A percentile compares a stretch with the other conserved stretches of the same genome.
Evolutionary conservation across 202 grass and related monocot genomes (phyloP).

Genomic region (Hordeum pubiflorum): DNA sequence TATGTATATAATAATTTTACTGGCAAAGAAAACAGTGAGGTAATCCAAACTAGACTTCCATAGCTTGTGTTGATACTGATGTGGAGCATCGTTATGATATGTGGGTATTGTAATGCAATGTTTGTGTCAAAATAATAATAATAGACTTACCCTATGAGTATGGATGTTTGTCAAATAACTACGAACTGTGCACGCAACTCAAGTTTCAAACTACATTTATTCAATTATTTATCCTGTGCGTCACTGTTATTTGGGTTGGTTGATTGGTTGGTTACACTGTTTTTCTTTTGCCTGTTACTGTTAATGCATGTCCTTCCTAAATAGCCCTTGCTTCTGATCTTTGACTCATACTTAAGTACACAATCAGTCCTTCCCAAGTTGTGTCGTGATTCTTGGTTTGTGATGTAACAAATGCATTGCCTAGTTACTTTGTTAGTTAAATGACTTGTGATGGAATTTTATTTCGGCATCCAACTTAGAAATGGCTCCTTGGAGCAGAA

Average conservation of each 20-base stretch:
- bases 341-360: not conserved
- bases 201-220: not conserved
- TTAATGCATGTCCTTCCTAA: not conserved
- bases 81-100: not conserved
- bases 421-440: not conserved
- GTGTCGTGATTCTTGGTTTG: not conserved
- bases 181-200: not conserved
- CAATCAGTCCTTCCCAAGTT: not conserved
- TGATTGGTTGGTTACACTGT: not conserved
- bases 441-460: not conserved
- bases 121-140: not conserved
- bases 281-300: not conserved
- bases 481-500: conserved; percentile 1
- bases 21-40: not conserved
- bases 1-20: not conserved
- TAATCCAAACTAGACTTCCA: not conserved
- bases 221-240: not conserved
- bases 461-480: not conserved
- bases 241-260: conserved; percentile 1
- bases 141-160: not conserved
- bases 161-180: not conserved
- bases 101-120: not conserved
- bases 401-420: not conserved
- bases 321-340: not conserved
- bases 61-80: conserved; percentile 15